A percentile compares a stretch with the other conserved stretches of the same genome.
Evolutionary conservation across 2,329 filamentous ascomycete species (phyloP).

Genomic region (Penicillium capsulatum): DNA sequence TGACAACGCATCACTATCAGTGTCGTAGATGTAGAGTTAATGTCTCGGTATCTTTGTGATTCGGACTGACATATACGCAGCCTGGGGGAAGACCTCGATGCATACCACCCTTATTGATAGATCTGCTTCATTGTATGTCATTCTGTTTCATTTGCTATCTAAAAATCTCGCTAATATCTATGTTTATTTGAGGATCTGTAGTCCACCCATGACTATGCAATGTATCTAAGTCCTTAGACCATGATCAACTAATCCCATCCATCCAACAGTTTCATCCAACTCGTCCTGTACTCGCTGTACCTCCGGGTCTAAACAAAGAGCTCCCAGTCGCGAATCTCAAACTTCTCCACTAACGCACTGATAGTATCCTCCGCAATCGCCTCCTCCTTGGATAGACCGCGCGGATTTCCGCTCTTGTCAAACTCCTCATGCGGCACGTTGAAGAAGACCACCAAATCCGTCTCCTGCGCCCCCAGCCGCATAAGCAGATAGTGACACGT

Average conservation of each 20-base stretch:
- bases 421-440: slow-evolving; percentile 83
- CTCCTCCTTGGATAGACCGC: slow-evolving; percentile 66
- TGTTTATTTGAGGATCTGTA: not conserved
- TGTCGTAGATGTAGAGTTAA: no score
- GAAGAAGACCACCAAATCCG: slow-evolving; percentile 79
- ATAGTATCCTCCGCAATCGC: slow-evolving; percentile 39
- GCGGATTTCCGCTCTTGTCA: slow-evolving; percentile 62
- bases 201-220: not conserved
- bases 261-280: not conserved
- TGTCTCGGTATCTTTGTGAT: no score
- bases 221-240: not conserved
- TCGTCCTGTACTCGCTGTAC: no score
- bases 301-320: slow-evolving; percentile 63
- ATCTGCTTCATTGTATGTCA: not conserved
- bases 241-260: not conserved
- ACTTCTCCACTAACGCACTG: slow-evolving; percentile 60
- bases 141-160: slow-evolving; percentile 9
- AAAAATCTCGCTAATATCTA: not conserved
- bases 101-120: not conserved
- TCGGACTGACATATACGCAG: no score
- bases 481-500: slow-evolving; percentile 74
- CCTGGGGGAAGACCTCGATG: no score
- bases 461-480: slow-evolving; percentile 67
- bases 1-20: no score
- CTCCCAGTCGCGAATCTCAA: slow-evolving; percentile 76